Evolutionary conservation across 371 early-diverging fungal species (phyloP).

Genomic region (Mortierella sp.): DNA sequence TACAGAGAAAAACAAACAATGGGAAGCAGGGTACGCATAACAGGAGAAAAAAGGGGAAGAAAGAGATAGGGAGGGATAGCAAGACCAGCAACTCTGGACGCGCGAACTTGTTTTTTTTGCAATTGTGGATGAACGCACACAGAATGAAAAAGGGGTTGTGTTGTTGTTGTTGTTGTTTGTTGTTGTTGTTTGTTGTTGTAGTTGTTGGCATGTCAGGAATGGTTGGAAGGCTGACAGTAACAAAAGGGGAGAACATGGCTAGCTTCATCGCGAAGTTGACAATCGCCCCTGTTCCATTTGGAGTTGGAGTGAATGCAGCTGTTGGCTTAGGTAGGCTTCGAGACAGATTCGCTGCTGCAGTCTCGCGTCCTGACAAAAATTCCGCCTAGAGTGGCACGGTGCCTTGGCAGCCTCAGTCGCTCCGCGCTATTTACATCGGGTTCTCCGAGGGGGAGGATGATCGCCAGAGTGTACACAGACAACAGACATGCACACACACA

Average conservation of each 20-base stretch:
- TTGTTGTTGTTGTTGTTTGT: neutral
- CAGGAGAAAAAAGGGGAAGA: conserved; percentile 7
- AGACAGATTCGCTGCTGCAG: neutral
- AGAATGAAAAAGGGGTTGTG: neutral
- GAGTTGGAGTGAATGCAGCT: too few species aligned
- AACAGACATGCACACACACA: too few species aligned
- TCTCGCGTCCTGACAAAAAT: neutral
- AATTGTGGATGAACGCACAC: neutral
- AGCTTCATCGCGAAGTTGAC: neutral
- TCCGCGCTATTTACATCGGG: neutral
- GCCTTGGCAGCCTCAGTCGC: neutral
- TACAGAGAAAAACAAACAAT: neutral
- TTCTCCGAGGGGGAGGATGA: neutral
- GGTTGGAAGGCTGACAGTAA: neutral
- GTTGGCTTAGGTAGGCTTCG: too few species aligned
- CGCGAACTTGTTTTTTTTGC: too few species aligned
- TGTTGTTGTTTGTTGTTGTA: too few species aligned
- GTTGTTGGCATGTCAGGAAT: too few species aligned
- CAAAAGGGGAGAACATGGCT: neutral
- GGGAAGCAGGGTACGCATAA: neutral
- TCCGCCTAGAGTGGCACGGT: neutral
- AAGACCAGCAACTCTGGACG: neutral
- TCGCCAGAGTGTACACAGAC: neutral
- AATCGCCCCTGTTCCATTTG: neutral
- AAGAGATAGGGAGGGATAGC: neutral